Base-by-base conservation (phyloP, 2,329 filamentous ascomycete species). In the Colletotrichum echinochloae region DNA sequence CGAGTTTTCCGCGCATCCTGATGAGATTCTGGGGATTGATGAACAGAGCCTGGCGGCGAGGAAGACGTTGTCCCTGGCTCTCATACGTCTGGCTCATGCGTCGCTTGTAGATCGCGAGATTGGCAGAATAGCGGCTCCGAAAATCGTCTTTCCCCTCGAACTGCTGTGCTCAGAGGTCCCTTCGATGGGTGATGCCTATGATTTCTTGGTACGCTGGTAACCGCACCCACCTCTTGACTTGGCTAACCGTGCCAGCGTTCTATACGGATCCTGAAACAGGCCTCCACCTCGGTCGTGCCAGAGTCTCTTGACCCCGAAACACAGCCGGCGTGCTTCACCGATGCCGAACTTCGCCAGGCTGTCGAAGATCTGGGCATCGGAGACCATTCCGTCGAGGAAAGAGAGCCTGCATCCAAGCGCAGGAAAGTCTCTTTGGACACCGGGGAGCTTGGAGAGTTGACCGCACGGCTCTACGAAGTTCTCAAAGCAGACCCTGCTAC, bases 131-230 rank as follows among this genome's bases (percentile, higher is more conserved):
- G 81, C 81, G 18, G 76, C 79, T 2, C 83, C 83, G 5, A 84
- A 84, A 56, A 77, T 86, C 20, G 76, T 84, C 11, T 80, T 82
- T n/a, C 79, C 82, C 46, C 75, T 84, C 35, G 77, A 81, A n/a
- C 76, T 82, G 26, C 71, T 83, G 16, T 76, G 78, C 3, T 72
- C 76, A 6, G 79, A 80, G 9, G 76, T 78, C 62, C 75, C 78
- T 0, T 71, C 74, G 1, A 71, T 81, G 26, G 74, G 76, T 14
- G 77, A 79, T 44, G 77, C 77, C 33, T 81, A 79, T 5, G 84
- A 86, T 72, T 72, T 85, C 60, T 81, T 80, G 80, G 84, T 86
- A 78, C 73, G 80, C 74, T 51, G 12, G 46, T 23, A 16, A 18
- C 28, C 23, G 20, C 3, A 60, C 28, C 5, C 18, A 2, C 51